Conservation (phyloP, 1,139 yeast genomes). For the Suhomyces terraborum region DNA sequence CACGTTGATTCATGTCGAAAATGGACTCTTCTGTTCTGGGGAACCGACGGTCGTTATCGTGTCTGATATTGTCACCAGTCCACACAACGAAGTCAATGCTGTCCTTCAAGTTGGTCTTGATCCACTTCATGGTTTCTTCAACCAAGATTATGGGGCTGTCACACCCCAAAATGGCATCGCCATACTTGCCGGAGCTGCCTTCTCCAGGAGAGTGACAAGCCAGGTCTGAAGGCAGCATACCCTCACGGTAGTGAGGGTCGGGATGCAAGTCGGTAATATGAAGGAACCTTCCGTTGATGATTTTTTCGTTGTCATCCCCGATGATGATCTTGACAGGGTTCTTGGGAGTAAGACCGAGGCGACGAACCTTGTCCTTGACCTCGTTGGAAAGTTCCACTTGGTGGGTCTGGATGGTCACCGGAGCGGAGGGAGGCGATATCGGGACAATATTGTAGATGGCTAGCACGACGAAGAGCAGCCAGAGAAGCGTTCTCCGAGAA, state of each 20-base stretch:
- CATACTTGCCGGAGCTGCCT: conserved; percentile 63
- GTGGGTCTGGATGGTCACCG: not conserved
- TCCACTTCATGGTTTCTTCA: conserved; percentile 67
- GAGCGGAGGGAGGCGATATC: not conserved
- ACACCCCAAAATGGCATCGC: conserved; percentile 76
- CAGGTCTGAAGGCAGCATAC: conserved; percentile 31
- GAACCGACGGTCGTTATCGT: conserved; percentile 71
- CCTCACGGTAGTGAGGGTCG: conserved; percentile 65
- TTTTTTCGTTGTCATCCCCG: conserved; percentile 29
- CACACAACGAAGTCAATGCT: conserved; percentile 83
- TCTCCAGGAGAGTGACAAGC: conserved; percentile 57
- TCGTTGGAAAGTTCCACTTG: conserved; percentile 6
- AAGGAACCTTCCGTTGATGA: conserved; percentile 69
- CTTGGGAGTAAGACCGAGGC: conserved; percentile 38
- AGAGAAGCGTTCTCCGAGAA: not conserved
- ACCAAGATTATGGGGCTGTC: conserved; percentile 65
- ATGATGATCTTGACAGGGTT: conserved; percentile 31
- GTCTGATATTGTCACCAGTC: conserved; percentile 90
- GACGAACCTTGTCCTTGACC: conserved; percentile 14
- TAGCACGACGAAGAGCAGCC: not conserved
- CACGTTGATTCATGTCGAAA: conserved; percentile 63
- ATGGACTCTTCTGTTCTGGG: conserved; percentile 76
- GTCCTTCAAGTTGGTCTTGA: conserved; percentile 61
- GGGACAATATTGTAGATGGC: not conserved
- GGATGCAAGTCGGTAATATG: conserved; percentile 88